A percentile compares a stretch with the other conserved stretches of the same genome.
Conservation (phyloP, 345 rosid species). For the Camelina hispida region DNA sequence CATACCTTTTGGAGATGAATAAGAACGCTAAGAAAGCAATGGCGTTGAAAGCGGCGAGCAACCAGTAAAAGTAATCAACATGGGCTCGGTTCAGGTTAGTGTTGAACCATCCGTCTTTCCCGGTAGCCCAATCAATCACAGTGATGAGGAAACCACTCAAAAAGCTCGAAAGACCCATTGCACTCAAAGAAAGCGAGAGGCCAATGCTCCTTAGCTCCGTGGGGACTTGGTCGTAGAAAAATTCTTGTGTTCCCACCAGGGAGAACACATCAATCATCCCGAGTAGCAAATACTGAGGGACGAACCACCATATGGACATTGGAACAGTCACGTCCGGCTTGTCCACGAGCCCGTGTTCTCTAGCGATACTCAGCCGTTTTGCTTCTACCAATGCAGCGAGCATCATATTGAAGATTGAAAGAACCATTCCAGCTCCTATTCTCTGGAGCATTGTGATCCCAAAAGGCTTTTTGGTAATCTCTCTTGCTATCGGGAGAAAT, state of each 20-base stretch:
- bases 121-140: slow-evolving; percentile 28
- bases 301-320: slow-evolving; percentile 51
- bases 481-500: slow-evolving; percentile 52
- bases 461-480: slow-evolving; percentile 36
- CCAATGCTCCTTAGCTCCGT: slow-evolving; percentile 37
- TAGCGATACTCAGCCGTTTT: slow-evolving; percentile 29
- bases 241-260: slow-evolving; percentile 39
- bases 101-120: slow-evolving; percentile 39
- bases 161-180: slow-evolving; percentile 37
- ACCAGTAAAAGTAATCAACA: slow-evolving; percentile 43
- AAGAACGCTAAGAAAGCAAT: slow-evolving; percentile 32
- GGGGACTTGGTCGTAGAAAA: slow-evolving; percentile 45
- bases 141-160: slow-evolving; percentile 38
- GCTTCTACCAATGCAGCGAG: slow-evolving; percentile 39
- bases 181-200: slow-evolving; percentile 40
- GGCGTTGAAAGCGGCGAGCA: slow-evolving; percentile 36
- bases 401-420: slow-evolving; percentile 34
- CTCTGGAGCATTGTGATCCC: slow-evolving; percentile 48
- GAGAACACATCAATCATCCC: slow-evolving; percentile 41
- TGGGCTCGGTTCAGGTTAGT: slow-evolving; percentile 37
- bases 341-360: slow-evolving; percentile 14
- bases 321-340: slow-evolving; percentile 24
- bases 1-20: slow-evolving; percentile 34
- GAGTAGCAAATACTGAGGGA: slow-evolving; percentile 44
- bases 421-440: slow-evolving; percentile 42